Evolutionary conservation across 2,329 filamentous ascomycete genomes (phyloP).

Genomic region (Talaromyces sp.): DNA sequence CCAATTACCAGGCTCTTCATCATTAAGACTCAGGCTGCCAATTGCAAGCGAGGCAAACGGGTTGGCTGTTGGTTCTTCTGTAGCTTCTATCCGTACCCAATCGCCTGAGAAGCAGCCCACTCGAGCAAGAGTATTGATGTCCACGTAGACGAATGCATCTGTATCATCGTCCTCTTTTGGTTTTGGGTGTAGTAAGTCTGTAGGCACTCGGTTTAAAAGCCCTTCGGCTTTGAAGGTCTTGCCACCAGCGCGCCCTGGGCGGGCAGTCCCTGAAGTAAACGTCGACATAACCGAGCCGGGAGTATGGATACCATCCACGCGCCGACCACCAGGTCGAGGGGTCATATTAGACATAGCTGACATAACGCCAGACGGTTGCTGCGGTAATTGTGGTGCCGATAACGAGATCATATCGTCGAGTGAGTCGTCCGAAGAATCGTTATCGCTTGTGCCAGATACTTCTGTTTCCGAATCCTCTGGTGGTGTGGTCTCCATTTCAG

Average conservation of each 20-base stretch:
- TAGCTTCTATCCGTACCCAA: slow-evolving; percentile 81
- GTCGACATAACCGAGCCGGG: slow-evolving; percentile 86
- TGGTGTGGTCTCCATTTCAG: slow-evolving; percentile 50
- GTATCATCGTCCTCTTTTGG: slow-evolving; percentile 81
- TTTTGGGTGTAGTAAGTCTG: slow-evolving; percentile 78
- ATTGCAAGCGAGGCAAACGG: slow-evolving; percentile 61
- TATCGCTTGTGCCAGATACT: slow-evolving; percentile 46
- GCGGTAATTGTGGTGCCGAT: slow-evolving; percentile 69
- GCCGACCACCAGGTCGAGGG: slow-evolving; percentile 66
- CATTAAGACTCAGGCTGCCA: slow-evolving; percentile 41
- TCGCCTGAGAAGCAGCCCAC: slow-evolving; percentile 97
- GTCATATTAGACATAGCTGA: slow-evolving; percentile 77
- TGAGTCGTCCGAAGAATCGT: slow-evolving; percentile 86
- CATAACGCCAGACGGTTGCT: slow-evolving; percentile 72
- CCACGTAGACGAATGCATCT: slow-evolving; percentile 80
- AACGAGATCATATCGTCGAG: slow-evolving; percentile 92
- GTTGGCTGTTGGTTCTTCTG: slow-evolving; percentile 60
- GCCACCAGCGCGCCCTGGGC: slow-evolving; percentile 65
- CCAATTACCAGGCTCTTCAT: slow-evolving; percentile 65
- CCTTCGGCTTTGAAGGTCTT: slow-evolving; percentile 82
- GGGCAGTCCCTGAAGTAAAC: slow-evolving; percentile 77
- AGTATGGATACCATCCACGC: slow-evolving; percentile 69
- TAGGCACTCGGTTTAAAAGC: slow-evolving; percentile 65
- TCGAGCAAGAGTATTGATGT: slow-evolving; percentile 76
- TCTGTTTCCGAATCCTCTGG: slow-evolving; percentile 60